A percentile compares a stretch with the other conserved stretches of the same genome.
Conservation (phyloP, 257 asterid species). For the Solanum megistacrolobum region DNA sequence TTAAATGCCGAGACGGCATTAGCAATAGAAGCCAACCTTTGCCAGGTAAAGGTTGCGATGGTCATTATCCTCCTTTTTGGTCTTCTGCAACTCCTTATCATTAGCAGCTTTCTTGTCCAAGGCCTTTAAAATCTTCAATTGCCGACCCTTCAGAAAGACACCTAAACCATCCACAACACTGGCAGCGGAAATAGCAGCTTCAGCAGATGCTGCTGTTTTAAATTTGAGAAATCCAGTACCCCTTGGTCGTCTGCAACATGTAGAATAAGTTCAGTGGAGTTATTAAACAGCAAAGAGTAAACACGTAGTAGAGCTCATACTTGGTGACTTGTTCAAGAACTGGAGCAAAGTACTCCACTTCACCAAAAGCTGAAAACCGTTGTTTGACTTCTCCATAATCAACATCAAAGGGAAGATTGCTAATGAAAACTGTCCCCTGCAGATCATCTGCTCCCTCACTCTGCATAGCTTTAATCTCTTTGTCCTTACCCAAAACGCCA, state of each 20-base stretch:
- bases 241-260: constrained; percentile 67
- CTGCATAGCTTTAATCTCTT: constrained; percentile 16
- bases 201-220: constrained; percentile 47
- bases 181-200: constrained; percentile 74
- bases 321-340: constrained; percentile 86
- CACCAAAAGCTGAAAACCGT: constrained; percentile 78
- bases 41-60: constrained; percentile 82
- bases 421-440: constrained; percentile 69
- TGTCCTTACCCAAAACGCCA: constrained; percentile 8
- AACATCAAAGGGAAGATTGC: constrained; percentile 78
- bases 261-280: neutral
- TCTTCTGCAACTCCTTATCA: constrained; percentile 67
- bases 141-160: constrained; percentile 69
- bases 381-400: constrained; percentile 68
- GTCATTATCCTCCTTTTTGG: constrained; percentile 60
- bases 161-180: constrained; percentile 47
- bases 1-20: neutral
- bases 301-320: constrained; percentile 26
- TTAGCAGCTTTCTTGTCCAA: constrained; percentile 76
- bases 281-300: neutral
- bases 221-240: constrained; percentile 99
- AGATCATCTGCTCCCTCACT: constrained; percentile 57
- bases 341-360: constrained; percentile 62
- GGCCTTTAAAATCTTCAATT: constrained; percentile 72
- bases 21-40: constrained; percentile 42